Evolutionary conservation across 352 stramenopile species (phyloP).

Genomic region (Aphanomyces cochlioides): DNA sequence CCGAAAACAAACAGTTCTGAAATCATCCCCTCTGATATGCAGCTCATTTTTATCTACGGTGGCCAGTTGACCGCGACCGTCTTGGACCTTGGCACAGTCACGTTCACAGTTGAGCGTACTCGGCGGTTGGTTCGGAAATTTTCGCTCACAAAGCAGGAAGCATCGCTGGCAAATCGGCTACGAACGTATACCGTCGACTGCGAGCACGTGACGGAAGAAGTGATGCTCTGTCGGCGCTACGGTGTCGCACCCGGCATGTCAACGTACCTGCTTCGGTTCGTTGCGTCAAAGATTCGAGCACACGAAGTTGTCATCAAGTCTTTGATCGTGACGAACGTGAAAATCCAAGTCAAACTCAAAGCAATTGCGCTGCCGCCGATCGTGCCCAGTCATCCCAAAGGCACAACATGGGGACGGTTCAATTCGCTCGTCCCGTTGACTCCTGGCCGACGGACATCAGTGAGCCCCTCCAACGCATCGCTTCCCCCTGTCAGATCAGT

Average conservation of each 20-base stretch:
- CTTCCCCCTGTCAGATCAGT: not conserved
- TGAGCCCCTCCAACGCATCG: too few relatives aligned
- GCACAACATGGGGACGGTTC: constrained; percentile 14
- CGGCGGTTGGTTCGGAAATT: not conserved
- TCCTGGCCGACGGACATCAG: not conserved
- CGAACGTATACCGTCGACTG: constrained; percentile 1
- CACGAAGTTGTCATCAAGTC: constrained; percentile 26
- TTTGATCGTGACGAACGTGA: constrained; percentile 7
- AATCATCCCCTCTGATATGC: constrained; percentile 3
- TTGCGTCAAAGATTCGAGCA: constrained; percentile 3
- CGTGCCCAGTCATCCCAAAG: constrained; percentile 5
- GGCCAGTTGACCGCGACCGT: constrained; percentile 13
- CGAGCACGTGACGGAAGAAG: constrained; percentile 23
- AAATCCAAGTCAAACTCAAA: not conserved
- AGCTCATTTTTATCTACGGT: constrained; percentile 20
- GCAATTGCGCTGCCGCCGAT: constrained; percentile 12
- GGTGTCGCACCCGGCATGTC: not conserved
- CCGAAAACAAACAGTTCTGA: not conserved
- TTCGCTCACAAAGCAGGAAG: not conserved
- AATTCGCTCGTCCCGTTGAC: not conserved
- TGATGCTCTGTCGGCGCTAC: constrained; percentile 18
- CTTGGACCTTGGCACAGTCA: constrained; percentile 13
- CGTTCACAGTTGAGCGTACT: not conserved
- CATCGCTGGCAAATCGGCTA: constrained; percentile 3
- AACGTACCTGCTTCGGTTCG: constrained; percentile 24